Percentiles rank a stretch among this genome's conserved stretches.
Evolutionary conservation across 768 basidiomycete genomes (phyloP).

Genomic region (Amanita rimosa): DNA sequence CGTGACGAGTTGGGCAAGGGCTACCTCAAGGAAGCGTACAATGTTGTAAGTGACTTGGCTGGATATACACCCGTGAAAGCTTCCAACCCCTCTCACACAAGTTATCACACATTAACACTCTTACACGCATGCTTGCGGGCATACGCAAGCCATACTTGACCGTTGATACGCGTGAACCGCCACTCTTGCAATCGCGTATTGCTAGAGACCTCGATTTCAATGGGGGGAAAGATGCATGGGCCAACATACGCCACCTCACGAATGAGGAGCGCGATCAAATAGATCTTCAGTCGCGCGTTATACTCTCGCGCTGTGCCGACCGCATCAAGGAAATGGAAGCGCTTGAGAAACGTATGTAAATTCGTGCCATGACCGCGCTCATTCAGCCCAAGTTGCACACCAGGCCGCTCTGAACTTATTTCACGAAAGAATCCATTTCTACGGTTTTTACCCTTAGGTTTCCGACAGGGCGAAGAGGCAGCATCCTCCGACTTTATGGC

Average conservation of each 20-base stretch:
- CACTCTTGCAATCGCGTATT: slow-evolving; percentile 35
- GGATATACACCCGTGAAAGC: not conserved
- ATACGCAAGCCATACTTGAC: slow-evolving; percentile 86
- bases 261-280: slow-evolving; percentile 95
- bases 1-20: slow-evolving; percentile 42
- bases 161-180: slow-evolving; percentile 48
- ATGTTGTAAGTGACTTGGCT: slow-evolving; percentile 33
- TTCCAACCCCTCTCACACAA: slow-evolving; percentile 16
- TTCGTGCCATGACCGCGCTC: slow-evolving; percentile 6
- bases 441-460: slow-evolving; percentile 60
- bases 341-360: slow-evolving; percentile 72
- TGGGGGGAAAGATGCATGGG: slow-evolving; percentile 38
- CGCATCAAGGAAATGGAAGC: slow-evolving; percentile 81
- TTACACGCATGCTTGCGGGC: slow-evolving; percentile 60
- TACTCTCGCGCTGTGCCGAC: slow-evolving; percentile 78
- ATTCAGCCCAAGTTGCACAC: not conserved
- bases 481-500: slow-evolving; percentile 61
- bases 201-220: slow-evolving; percentile 46
- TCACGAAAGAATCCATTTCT: slow-evolving; percentile 57
- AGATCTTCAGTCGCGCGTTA: slow-evolving; percentile 82
- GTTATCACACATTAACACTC: slow-evolving; percentile 63
- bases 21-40: slow-evolving; percentile 68
- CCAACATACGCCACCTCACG: slow-evolving; percentile 56
- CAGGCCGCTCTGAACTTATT: slow-evolving; percentile 59
- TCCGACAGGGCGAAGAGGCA: slow-evolving; percentile 44